Evolutionary conservation across 495 filamentous ascomycete species (phyloP).

Genomic region (Xeromyces bisporus): DNA sequence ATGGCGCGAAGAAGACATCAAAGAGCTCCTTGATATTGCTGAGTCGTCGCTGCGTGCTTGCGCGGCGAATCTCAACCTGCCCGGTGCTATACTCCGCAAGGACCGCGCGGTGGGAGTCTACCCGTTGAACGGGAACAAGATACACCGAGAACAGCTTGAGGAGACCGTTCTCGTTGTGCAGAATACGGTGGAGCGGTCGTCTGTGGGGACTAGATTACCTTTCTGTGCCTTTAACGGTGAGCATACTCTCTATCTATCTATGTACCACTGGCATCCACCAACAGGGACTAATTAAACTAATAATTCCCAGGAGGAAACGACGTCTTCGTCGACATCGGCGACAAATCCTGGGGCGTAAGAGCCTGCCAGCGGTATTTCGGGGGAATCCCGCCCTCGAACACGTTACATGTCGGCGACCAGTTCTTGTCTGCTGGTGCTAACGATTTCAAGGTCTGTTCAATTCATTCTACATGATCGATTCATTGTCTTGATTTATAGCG

Average conservation of each 20-base stretch:
- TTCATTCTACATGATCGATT: too few relatives aligned
- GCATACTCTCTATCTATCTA: neutral
- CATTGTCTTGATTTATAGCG: too few relatives aligned
- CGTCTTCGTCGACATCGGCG: slow-evolving; percentile 97
- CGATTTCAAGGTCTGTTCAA: slow-evolving; percentile 81
- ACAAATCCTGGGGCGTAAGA: slow-evolving; percentile 88
- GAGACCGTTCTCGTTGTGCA: slow-evolving; percentile 91
- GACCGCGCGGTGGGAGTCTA: slow-evolving; percentile 87
- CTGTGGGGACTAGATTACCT: slow-evolving; percentile 50
- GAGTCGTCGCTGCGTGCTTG: slow-evolving; percentile 69
- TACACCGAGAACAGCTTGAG: slow-evolving; percentile 77
- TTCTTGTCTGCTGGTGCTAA: slow-evolving; percentile 92
- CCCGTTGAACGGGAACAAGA: slow-evolving; percentile 38
- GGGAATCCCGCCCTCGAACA: slow-evolving; percentile 43
- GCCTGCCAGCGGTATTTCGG: slow-evolving; percentile 89
- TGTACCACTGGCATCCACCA: too few relatives aligned
- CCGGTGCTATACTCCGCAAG: slow-evolving; percentile 68
- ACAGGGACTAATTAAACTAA: too few relatives aligned
- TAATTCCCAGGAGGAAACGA: slow-evolving; percentile 79
- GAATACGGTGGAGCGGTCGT: slow-evolving; percentile 71
- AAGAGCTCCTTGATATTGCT: slow-evolving; percentile 65
- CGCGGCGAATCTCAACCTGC: slow-evolving; percentile 54
- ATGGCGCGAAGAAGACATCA: slow-evolving; percentile 72
- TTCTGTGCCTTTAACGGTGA: slow-evolving; percentile 95
- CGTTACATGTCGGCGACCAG: slow-evolving; percentile 85